Conservation (phyloP, 495 filamentous ascomycete genomes). For the Penicillium samsonianum region DNA sequence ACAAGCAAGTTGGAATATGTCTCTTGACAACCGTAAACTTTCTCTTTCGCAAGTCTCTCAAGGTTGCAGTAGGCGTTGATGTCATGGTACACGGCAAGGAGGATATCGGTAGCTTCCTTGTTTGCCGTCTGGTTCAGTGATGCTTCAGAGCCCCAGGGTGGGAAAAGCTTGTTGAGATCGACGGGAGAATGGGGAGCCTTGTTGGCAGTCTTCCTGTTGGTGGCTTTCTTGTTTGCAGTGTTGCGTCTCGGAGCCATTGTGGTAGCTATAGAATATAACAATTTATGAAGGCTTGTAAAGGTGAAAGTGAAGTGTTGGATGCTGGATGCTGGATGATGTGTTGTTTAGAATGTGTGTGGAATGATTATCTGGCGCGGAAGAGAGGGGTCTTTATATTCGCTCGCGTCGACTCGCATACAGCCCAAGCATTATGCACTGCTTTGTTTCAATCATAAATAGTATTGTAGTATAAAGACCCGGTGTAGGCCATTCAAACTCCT, state of each 20-base stretch:
- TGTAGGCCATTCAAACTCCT: neutral
- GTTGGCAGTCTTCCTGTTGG: neutral
- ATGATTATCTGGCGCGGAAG: neutral
- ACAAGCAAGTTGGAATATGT: neutral
- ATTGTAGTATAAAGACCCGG: neutral
- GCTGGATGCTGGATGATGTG: neutral
- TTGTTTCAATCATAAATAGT: slow-evolving; percentile 1
- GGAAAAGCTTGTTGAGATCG: neutral
- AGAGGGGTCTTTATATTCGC: neutral
- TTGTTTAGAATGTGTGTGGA: neutral
- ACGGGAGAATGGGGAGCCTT: neutral
- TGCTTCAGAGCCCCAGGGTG: neutral
- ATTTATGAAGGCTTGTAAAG: neutral
- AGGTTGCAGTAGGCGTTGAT: slow-evolving; percentile 15
- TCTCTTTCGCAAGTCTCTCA: slow-evolving; percentile 1
- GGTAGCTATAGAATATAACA: neutral
- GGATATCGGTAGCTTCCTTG: slow-evolving; percentile 8
- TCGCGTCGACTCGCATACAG: no score
- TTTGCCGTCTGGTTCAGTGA: neutral
- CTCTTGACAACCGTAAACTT: neutral
- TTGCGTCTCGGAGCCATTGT: neutral
- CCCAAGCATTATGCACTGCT: neutral
- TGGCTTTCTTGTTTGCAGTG: neutral
- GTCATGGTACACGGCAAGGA: slow-evolving; percentile 26
- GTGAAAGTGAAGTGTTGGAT: neutral